phyloP scores from a whole-genome alignment of 768 basidiomycete genomes.

The Lentinula aciculospora region DNA sequence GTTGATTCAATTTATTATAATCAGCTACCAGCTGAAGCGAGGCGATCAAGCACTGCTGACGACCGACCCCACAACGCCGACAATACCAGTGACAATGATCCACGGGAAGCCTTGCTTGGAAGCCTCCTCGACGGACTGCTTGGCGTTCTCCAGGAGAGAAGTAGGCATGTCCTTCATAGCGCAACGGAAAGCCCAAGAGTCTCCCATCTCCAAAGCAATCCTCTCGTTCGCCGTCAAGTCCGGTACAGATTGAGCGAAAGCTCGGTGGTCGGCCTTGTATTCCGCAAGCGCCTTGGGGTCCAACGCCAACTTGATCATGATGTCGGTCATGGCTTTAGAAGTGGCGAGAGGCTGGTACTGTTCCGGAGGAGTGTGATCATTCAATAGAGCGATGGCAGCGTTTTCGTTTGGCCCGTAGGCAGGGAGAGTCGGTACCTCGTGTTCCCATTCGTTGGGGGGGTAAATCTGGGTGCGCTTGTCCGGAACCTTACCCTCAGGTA shows the following conservation, averaged over 20 bases:
- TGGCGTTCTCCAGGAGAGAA: neutral
- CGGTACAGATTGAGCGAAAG: slow-evolving; percentile 1
- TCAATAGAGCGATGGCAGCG: neutral
- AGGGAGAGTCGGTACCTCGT: neutral
- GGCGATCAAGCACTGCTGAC: neutral
- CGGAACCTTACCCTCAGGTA: neutral
- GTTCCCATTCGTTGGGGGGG: slow-evolving; percentile 4
- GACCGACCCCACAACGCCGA: slow-evolving; percentile 1
- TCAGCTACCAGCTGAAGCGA: neutral
- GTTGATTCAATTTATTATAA: neutral
- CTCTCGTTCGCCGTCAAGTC: slow-evolving; percentile 4
- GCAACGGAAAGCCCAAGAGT: slow-evolving; percentile 2
- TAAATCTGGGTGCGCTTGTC: neutral
- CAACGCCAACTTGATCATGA: slow-evolving; percentile 5
- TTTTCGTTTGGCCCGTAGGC: neutral
- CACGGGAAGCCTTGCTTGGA: slow-evolving; percentile 1
- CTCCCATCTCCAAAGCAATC: slow-evolving; percentile 2
- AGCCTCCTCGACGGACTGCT: neutral
- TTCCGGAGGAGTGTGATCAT: neutral
- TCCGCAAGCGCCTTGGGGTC: slow-evolving; percentile 3
- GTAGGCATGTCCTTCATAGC: slow-evolving; percentile 4
- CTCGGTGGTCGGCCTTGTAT: slow-evolving; percentile 6
- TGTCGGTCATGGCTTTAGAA: slow-evolving; percentile 4
- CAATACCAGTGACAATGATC: neutral
- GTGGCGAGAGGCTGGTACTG: slow-evolving; percentile 1